Base-by-base conservation (phyloP, 1,284 basidiomycete species). In the Moniliella sp. region DNA sequence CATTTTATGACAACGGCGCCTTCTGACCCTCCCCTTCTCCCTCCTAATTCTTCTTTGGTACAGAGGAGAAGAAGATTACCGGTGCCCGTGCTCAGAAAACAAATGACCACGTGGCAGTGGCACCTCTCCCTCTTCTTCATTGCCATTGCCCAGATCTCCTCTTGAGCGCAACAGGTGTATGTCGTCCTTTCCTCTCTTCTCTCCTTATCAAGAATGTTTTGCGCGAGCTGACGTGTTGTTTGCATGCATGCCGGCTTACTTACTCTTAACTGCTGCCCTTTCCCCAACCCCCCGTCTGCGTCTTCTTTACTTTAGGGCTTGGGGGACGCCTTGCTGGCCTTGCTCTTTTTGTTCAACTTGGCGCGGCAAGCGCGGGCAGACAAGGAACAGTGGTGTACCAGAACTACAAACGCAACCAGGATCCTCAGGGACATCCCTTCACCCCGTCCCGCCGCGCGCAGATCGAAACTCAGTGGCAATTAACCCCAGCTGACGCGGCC, bases 351-450 rank as follows among this genome's bases (percentile, higher is more conserved):
- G 10, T 37, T 71, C 23, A 66, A 72, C 17, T 60, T 83, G 25
- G 65, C 63, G 2, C 43, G 73, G 28, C 82, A 93, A 56, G 81
- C 79, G 61, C 71, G 69, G 1, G 71, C 82, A 3, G 86, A 94
- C 61, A 81, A 86, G 48, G 79, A 86, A 55, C 86, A 93, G 55
- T 84, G 73, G 61, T n/a, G 3, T 91, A 71, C 53, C 69, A 71
- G 52, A 71, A 71, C 4, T 79, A 73, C 64, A 93, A 94, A 63
- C 71, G 73, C 37, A 50, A 47, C 26, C 35, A 43, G 23, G 42
- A 41, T 25, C 25, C 37, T 0, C 29, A 43, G 4, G 43, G 39
- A 14, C 40, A 42, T 25, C 42, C 43, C 1, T 34, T 51, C 5
- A 30, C 27, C 9, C 27, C 31, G 15, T n/a, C n/a, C 33, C 39